Conservation (phyloP, 495 filamentous ascomycete genomes). For the Penicillium bialowiezense region DNA sequence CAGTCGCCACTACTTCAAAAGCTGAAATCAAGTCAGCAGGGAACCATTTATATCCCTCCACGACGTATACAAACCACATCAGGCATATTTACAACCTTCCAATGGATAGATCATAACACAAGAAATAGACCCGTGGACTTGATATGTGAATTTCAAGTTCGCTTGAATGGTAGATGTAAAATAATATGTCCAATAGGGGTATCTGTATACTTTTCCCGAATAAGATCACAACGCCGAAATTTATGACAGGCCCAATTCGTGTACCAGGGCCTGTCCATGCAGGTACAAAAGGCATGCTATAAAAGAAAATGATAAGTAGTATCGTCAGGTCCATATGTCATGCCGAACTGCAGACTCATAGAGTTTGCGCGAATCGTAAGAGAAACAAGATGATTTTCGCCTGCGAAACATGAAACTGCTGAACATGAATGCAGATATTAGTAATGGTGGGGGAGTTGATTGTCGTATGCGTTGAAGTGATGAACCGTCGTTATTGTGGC, state of each 20-base stretch:
- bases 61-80: too few relatives aligned
- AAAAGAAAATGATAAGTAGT: background rate
- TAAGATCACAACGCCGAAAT: background rate
- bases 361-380: background rate
- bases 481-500: background rate
- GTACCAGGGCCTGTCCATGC: background rate
- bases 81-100: too few relatives aligned
- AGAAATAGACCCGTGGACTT: too few relatives aligned
- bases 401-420: background rate
- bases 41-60: too few relatives aligned
- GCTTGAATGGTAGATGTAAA: background rate
- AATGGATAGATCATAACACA: too few relatives aligned
- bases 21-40: too few relatives aligned
- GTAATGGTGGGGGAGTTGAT: background rate
- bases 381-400: background rate
- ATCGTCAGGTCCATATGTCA: constrained; percentile 4
- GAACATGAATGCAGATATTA: background rate
- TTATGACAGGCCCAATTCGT: background rate
- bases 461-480: background rate
- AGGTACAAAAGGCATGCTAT: background rate
- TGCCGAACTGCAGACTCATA: background rate
- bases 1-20: too few relatives aligned
- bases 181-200: background rate
- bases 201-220: constrained; percentile 1
- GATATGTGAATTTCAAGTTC: background rate